A percentile compares a stretch with the other conserved stretches of the same genome.
These are phyloP conservation scores for Nissolia schottii DNA, from an alignment of 306 rosid genomes.

Conservation along the genomic window DNA sequence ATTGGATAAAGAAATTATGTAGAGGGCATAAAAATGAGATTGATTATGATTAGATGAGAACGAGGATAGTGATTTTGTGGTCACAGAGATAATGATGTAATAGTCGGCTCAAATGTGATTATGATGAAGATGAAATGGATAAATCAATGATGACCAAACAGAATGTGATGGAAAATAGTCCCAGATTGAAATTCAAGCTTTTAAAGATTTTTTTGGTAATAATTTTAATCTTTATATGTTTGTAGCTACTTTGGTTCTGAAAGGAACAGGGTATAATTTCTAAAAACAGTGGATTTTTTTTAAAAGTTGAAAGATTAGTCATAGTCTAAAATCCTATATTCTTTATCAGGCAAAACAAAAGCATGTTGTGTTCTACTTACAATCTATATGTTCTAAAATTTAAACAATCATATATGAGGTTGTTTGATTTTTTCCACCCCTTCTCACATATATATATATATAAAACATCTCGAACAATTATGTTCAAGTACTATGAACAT, in stretches of 20 bases:
- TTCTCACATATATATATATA: too few relatives aligned
- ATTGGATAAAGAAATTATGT: neutral
- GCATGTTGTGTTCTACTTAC: neutral
- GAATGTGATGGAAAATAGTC: neutral
- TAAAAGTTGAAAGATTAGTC: neutral
- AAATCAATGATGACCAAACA: neutral
- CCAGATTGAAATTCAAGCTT: neutral
- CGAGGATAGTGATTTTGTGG: neutral
- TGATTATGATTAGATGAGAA: slow-evolving; percentile 1
- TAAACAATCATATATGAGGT: too few relatives aligned
- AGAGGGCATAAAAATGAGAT: slow-evolving; percentile 9
- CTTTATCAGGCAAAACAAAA: too few relatives aligned
- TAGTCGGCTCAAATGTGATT: neutral
- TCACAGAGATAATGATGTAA: neutral
- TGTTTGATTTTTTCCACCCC: too few relatives aligned
- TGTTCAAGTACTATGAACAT: too few relatives aligned
- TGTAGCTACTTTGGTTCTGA: neutral
- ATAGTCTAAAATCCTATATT: neutral
- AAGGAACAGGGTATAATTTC: neutral
- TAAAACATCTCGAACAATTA: too few relatives aligned
- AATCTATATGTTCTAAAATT: too few relatives aligned
- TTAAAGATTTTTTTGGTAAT: neutral
- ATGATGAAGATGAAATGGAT: neutral
- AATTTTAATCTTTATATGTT: neutral
- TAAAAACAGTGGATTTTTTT: neutral